Percentiles rank a stretch among this genome's conserved stretches.
Conservation (phyloP, 495 filamentous ascomycete species). For the Penicilliopsis zonata region DNA sequence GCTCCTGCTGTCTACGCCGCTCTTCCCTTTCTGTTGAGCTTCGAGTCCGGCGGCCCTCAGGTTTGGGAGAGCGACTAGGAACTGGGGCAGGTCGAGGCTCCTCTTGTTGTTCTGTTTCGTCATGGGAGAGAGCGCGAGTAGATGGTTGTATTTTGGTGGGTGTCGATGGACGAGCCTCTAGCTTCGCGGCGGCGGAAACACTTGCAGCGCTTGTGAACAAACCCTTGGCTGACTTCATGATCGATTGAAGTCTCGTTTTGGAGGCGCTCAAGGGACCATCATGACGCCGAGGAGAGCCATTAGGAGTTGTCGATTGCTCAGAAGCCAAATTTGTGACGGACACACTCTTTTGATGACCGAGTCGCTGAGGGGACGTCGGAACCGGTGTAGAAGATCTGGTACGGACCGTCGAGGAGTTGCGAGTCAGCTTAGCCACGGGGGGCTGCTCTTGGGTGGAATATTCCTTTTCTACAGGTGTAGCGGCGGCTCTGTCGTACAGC, state of each 20-base stretch:
- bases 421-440: conserved; percentile 1
- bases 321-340: conserved; percentile 47
- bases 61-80: conserved; percentile 20
- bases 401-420: conserved; percentile 13
- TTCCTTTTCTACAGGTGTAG: conserved; percentile 6
- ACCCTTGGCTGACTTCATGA: conserved; percentile 73
- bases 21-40: conserved; percentile 63
- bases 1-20: conserved; percentile 50
- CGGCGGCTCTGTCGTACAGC: conserved; percentile 12
- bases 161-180: conserved; percentile 44
- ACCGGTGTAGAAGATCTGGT: conserved; percentile 34
- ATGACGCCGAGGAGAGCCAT: conserved; percentile 58
- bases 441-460: conserved; percentile 1
- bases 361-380: conserved; percentile 35
- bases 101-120: conserved; percentile 3
- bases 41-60: conserved; percentile 50
- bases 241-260: conserved; percentile 77
- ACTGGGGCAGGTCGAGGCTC: conserved; percentile 11
- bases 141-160: conserved; percentile 16
- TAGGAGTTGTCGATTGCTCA: conserved; percentile 48
- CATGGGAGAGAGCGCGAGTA: conserved; percentile 7
- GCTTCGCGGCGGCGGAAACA: conserved; percentile 62
- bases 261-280: conserved; percentile 80
- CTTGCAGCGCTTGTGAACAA: conserved; percentile 72
- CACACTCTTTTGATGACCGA: conserved; percentile 46